Evolutionary conservation across 306 rosid species (phyloP).

Genomic region (Cicer chorassanicum): DNA sequence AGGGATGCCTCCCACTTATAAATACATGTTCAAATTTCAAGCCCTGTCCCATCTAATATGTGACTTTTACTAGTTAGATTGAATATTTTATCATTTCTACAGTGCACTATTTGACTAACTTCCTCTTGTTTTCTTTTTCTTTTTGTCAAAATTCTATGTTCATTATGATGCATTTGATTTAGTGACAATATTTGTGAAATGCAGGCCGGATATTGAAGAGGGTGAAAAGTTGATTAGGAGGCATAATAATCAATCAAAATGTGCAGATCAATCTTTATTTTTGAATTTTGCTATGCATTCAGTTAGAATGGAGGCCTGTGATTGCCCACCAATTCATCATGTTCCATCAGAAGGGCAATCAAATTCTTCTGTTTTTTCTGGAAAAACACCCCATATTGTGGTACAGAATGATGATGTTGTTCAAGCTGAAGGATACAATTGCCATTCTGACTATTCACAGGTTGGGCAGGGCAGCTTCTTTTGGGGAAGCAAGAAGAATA

Average conservation of each 20-base stretch:
- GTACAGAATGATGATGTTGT: conserved; percentile 60
- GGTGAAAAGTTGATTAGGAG: conserved; percentile 91
- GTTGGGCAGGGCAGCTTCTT: conserved; percentile 59
- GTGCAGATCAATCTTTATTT: conserved; percentile 86
- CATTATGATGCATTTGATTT: conserved; percentile 6
- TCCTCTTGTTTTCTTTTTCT: neutral
- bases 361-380: conserved; percentile 75
- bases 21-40: no score
- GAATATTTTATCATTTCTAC: conserved; percentile 39
- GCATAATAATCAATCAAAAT: conserved; percentile 80
- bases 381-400: conserved; percentile 66
- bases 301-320: conserved; percentile 97
- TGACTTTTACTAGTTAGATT: neutral
- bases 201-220: conserved; percentile 92
- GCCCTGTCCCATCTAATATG: no score
- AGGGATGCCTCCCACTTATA: no score
- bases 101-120: conserved; percentile 8
- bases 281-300: conserved; percentile 98
- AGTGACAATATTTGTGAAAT: conserved; percentile 44
- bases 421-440: conserved; percentile 60
- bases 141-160: conserved; percentile 13
- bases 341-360: conserved; percentile 64
- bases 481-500: conserved; percentile 72
- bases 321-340: conserved; percentile 87
- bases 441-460: conserved; percentile 63